Conservation (phyloP, 2,329 filamentous ascomycete genomes). For the Phialophora expanda region DNA sequence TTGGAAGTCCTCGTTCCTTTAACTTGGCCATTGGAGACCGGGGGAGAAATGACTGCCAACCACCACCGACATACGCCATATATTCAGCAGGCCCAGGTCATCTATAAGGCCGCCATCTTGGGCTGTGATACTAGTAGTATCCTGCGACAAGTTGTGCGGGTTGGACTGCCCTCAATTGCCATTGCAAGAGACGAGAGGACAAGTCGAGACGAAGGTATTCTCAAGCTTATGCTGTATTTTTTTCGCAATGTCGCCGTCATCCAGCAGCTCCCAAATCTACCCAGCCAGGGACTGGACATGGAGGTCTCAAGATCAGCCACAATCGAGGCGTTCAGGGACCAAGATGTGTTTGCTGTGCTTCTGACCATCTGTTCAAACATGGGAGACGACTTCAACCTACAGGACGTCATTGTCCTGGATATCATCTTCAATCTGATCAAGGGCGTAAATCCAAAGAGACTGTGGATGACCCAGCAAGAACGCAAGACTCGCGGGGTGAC, state of each 20-base stretch:
- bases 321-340: constrained; percentile 85
- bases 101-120: constrained; percentile 87
- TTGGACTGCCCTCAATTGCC: constrained; percentile 85
- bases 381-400: constrained; percentile 86
- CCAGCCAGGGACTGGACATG: constrained; percentile 84
- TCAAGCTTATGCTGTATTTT: constrained; percentile 87
- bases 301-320: constrained; percentile 86
- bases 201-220: constrained; percentile 83
- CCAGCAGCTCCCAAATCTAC: constrained; percentile 70
- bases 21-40: constrained; percentile 90
- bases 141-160: constrained; percentile 78
- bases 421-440: constrained; percentile 92
- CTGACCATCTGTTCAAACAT: constrained; percentile 90
- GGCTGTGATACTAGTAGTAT: constrained; percentile 79
- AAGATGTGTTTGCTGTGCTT: constrained; percentile 86
- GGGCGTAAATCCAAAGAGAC: constrained; percentile 78
- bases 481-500: constrained; percentile 70
- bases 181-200: constrained; percentile 75
- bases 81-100: constrained; percentile 82
- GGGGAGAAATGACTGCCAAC: constrained; percentile 84
- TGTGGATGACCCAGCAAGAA: constrained; percentile 83
- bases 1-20: constrained; percentile 89
- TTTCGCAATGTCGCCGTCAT: constrained; percentile 89
- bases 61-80: constrained; percentile 91
- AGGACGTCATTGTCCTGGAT: constrained; percentile 89